These are phyloP conservation scores for Monosporascus sp. DNA, from an alignment of 2,329 filamentous ascomycete genomes.

Conservation along the genomic window DNA sequence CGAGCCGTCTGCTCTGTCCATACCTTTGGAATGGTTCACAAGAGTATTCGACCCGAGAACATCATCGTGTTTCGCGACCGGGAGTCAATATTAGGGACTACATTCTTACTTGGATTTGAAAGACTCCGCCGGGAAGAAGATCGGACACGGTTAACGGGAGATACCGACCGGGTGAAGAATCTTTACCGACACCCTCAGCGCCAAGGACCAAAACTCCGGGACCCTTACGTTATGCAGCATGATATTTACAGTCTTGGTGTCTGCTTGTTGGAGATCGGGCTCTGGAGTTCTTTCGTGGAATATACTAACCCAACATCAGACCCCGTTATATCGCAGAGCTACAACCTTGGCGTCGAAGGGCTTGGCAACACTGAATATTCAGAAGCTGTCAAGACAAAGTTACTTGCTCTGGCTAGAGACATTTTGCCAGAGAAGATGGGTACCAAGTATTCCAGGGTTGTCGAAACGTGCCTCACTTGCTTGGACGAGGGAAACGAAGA, in stretches of 20 bases:
- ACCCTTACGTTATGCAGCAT: conserved; percentile 27
- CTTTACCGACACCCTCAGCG: conserved; percentile 14
- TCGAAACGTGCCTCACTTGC: conserved; percentile 26
- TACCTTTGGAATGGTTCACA: conserved; percentile 35
- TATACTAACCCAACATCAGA: neutral
- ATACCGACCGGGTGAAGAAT: conserved; percentile 9
- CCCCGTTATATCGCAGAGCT: neutral
- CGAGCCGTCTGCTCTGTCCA: conserved; percentile 24
- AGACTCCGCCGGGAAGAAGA: conserved; percentile 7
- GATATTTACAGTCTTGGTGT: conserved; percentile 49
- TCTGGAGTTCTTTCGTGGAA: conserved; percentile 30
- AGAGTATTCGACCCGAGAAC: conserved; percentile 35
- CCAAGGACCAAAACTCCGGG: conserved; percentile 4
- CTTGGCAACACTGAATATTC: no score
- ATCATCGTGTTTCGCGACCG: conserved; percentile 22
- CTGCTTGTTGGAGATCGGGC: conserved; percentile 42
- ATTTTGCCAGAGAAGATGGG: conserved; percentile 18
- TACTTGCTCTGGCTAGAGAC: neutral
- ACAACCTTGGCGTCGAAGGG: conserved; percentile 1
- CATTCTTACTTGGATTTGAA: conserved; percentile 10
- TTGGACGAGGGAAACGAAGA: conserved; percentile 22
- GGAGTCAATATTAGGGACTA: neutral
- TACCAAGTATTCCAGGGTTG: conserved; percentile 19
- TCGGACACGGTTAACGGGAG: conserved; percentile 4
- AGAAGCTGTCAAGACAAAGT: neutral